Percentiles rank a stretch among this genome's conserved stretches.
These are phyloP conservation scores for Leishmania aethiopica DNA, from an alignment of 208 protist genomes.

Conservation along the genomic window DNA sequence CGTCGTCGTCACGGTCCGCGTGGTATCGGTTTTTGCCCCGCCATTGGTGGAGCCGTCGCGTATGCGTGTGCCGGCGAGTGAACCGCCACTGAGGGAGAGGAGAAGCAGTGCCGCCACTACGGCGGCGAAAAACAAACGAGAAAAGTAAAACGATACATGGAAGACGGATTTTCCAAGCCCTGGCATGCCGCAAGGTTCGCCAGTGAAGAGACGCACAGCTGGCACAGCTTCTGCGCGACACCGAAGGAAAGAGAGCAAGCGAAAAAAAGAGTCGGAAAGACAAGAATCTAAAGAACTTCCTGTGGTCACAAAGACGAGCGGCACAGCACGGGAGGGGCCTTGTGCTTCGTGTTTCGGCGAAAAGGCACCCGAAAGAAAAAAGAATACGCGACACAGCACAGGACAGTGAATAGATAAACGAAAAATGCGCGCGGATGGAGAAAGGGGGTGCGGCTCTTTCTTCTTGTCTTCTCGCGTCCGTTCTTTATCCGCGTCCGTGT, in stretches of 20 bases:
- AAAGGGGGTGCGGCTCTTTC: not conserved
- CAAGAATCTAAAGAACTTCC: not conserved
- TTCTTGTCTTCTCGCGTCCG: not conserved
- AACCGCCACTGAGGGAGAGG: constrained; percentile 25
- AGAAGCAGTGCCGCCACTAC: constrained; percentile 19
- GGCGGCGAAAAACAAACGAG: constrained; percentile 5
- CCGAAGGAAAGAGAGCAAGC: not conserved
- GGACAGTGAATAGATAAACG: not conserved
- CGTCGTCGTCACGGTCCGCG: not conserved
- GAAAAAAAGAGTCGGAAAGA: not conserved
- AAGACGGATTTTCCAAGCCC: not conserved
- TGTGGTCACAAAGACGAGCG: not conserved
- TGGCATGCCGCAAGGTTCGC: constrained; percentile 10
- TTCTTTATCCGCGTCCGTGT: not conserved
- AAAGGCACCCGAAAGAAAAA: not conserved
- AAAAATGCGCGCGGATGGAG: not conserved
- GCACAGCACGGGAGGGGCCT: not conserved
- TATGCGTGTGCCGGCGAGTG: constrained; percentile 12
- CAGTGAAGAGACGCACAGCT: not conserved
- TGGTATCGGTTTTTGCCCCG: not conserved
- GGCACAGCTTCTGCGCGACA: not conserved
- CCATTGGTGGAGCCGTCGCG: not conserved
- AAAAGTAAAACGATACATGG: constrained; percentile 14
- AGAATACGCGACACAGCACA: not conserved
- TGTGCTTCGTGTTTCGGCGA: too few relatives aligned